Evolutionary conservation across 23 red algal species (phyloP), one percentile per base, ranked within the genome.

Genomic region (Rhodosorus marinus): DNA sequence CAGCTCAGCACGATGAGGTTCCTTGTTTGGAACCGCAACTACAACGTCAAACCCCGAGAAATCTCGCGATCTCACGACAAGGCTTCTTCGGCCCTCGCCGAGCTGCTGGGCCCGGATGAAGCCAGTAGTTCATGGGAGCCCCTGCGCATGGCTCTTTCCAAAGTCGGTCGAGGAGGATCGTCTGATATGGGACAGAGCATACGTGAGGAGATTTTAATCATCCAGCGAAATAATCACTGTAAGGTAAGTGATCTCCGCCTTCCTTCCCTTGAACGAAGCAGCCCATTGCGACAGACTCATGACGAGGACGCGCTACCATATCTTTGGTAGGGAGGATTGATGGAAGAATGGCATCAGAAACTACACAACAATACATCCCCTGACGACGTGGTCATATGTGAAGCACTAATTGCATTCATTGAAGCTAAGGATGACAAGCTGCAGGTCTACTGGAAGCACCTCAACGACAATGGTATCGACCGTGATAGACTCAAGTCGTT

Each of bases 291-390:
- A n/a, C n/a, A n/a, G n/a, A n/a, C n/a, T n/a, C n/a, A n/a, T n/a
- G n/a, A n/a, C n/a, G n/a, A n/a, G n/a, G n/a, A n/a, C n/a, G n/a
- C n/a, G n/a, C n/a, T n/a, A n/a, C n/a, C n/a, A n/a, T n/a, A n/a
- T 59, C 24, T n/a, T n/a, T n/a, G n/a, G n/a, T n/a, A n/a, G n/a
- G 38, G 38, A 11, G 38, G 38, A 11, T 11, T 43, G 38, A 64
- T 64, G 59, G 59, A 64, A 31, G 27, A 64, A 48, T 64, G 59
- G 59, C 59, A 64, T 26, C 59, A 64, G 34, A 40, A 47, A 24
- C 35, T 64, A 20, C 59, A 64, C 59, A 64, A 64, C 34, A 64
- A 64, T 29, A 47, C 59, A 7, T 35, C 59, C 5, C 31, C 59
- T 3, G 59, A 64, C 29, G 59, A 64, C 35, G 35, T 64, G 4